A percentile compares a stretch with the other conserved stretches of the same genome.
phyloP scores from a whole-genome alignment of 495 filamentous ascomycete genomes.

The Darksidea phi region DNA sequence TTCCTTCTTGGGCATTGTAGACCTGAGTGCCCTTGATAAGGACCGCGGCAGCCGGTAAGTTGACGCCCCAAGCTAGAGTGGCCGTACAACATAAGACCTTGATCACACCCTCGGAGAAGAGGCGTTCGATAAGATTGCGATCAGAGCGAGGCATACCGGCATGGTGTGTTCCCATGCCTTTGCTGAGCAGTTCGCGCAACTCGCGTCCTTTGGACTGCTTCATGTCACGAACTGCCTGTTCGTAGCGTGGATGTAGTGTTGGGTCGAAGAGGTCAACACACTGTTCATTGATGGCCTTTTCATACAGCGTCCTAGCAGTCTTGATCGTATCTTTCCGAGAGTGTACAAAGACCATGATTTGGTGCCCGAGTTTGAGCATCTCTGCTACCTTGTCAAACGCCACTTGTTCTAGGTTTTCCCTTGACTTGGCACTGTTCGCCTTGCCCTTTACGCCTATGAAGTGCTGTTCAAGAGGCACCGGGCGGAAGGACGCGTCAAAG shows the following conservation, averaged over 20 bases:
- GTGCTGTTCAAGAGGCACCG: constrained; percentile 94
- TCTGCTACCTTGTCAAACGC: constrained; percentile 93
- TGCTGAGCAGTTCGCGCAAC: constrained; percentile 80
- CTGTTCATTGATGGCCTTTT: constrained; percentile 78
- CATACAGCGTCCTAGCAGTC: constrained; percentile 79
- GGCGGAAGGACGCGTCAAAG: constrained; percentile 93
- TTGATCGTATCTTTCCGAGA: constrained; percentile 89
- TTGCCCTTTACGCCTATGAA: constrained; percentile 97
- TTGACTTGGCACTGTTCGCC: constrained; percentile 67
- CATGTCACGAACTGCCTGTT: constrained; percentile 73
- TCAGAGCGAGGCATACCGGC: constrained; percentile 92
- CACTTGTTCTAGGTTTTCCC: constrained; percentile 82
- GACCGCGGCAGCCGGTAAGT: constrained; percentile 93
- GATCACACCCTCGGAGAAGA: constrained; percentile 84
- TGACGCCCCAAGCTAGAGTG: constrained; percentile 97
- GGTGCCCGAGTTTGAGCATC: constrained; percentile 84
- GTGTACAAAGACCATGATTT: constrained; percentile 99
- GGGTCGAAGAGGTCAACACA: constrained; percentile 82
- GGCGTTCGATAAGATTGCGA: constrained; percentile 84
- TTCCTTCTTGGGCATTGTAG: constrained; percentile 93
- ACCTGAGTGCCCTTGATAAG: constrained; percentile 97
- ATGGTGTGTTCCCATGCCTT: constrained; percentile 92
- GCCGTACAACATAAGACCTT: constrained; percentile 98
- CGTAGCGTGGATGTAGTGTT: constrained; percentile 64
- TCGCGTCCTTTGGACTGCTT: constrained; percentile 79